A percentile compares a stretch with the other conserved stretches of the same genome.
phyloP scores from a whole-genome alignment of 2,329 filamentous ascomycete genomes.

The Nigrospora osmanthi region DNA sequence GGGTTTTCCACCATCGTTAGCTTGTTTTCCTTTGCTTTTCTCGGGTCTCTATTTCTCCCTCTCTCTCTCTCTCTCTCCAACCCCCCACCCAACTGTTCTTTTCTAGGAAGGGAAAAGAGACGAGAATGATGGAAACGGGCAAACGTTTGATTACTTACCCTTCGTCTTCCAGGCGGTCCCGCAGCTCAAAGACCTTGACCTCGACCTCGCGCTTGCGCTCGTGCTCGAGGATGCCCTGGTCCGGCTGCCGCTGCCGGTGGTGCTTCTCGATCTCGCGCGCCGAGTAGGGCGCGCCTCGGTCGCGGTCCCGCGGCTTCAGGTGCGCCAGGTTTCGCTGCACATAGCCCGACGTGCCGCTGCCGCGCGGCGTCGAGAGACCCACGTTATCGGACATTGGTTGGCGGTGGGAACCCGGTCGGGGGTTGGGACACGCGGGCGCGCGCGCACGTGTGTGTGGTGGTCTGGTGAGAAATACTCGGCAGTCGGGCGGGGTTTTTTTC shows the following conservation, averaged over 20 bases:
- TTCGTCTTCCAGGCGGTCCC: constrained; percentile 88
- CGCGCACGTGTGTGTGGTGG: too few relatives aligned
- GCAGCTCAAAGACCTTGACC: constrained; percentile 84
- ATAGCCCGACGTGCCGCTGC: constrained; percentile 93
- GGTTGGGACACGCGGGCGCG: too few relatives aligned
- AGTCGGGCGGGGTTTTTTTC: too few relatives aligned
- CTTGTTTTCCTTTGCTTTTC: not conserved
- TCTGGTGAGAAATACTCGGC: too few relatives aligned
- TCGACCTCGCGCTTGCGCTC: constrained; percentile 87
- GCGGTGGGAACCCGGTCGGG: too few relatives aligned
- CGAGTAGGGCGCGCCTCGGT: constrained; percentile 70
- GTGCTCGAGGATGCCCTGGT: constrained; percentile 89
- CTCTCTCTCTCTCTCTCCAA: too few relatives aligned
- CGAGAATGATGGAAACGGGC: not conserved
- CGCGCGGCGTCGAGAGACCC: constrained; percentile 86
- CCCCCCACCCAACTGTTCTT: too few relatives aligned
- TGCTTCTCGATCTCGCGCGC: constrained; percentile 57
- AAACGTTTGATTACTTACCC: constrained; percentile 41
- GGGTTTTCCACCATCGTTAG: constrained; percentile 4
- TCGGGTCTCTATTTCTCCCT: too few relatives aligned
- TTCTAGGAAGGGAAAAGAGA: not conserved
- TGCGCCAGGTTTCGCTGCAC: constrained; percentile 93
- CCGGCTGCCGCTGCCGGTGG: constrained; percentile 72
- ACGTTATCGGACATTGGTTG: constrained; percentile 86
- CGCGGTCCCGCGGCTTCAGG: constrained; percentile 74